Percentiles rank a stretch among this genome's conserved stretches.
Evolutionary conservation across 495 filamentous ascomycete genomes (phyloP).

Genomic region (Daldinia bambusicola): DNA sequence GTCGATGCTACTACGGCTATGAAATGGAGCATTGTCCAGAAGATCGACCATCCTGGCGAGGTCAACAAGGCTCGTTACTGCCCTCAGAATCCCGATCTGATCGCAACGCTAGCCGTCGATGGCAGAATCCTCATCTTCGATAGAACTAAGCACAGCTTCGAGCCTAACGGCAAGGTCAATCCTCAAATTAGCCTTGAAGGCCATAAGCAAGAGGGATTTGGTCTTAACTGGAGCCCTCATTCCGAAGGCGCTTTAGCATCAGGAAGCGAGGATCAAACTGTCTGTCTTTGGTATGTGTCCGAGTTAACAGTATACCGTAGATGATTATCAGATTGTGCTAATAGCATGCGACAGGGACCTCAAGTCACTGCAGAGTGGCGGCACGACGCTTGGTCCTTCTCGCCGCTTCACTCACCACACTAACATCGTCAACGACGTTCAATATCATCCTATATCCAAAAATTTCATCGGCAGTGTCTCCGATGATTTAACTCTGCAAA

Average conservation of each 20-base stretch:
- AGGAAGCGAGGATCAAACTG: conserved; percentile 89
- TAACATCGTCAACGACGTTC: conserved; percentile 95
- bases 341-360: conserved; percentile 70
- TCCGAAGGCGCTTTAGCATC: conserved; percentile 83
- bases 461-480: conserved; percentile 91
- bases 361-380: conserved; percentile 72
- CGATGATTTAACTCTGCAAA: conserved; percentile 91
- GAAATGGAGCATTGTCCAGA: conserved; percentile 90
- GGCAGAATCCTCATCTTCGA: conserved; percentile 92
- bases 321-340: conserved; percentile 15
- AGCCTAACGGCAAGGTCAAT: conserved; percentile 74
- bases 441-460: conserved; percentile 85
- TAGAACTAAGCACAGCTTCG: conserved; percentile 87
- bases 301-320: neutral
- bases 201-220: conserved; percentile 93
- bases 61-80: conserved; percentile 99
- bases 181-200: conserved; percentile 87
- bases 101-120: conserved; percentile 92
- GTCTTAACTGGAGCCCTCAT: conserved; percentile 91
- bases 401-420: conserved; percentile 87
- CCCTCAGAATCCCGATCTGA: conserved; percentile 96
- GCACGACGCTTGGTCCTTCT: conserved; percentile 73
- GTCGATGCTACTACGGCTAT: conserved; percentile 65
- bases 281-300: conserved; percentile 82
- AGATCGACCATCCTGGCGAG: conserved; percentile 95